These are phyloP conservation scores for Rutstroemia sp. DNA, from an alignment of 2,329 filamentous ascomycete genomes.

Conservation along the genomic window DNA sequence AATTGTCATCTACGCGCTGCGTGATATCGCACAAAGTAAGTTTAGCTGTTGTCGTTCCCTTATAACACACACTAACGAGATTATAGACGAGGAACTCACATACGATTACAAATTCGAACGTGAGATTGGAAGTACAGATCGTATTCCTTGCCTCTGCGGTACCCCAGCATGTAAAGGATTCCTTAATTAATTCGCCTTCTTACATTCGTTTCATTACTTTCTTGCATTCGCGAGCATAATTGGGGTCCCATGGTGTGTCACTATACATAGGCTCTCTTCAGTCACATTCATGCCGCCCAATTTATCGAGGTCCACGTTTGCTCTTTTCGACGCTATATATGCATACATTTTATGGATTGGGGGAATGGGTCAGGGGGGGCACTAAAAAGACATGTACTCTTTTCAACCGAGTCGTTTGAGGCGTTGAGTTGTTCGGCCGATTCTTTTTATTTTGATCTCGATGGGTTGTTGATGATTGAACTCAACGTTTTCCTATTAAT, in stretches of 20 bases:
- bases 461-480: neutral
- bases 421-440: conserved; percentile 14
- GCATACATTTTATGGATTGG: conserved; percentile 5
- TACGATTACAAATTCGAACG: conserved; percentile 99
- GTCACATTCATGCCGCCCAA: no score
- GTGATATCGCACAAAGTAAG: conserved; percentile 92
- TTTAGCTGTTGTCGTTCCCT: conserved; percentile 22
- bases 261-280: no score
- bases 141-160: conserved; percentile 94
- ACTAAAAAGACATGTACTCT: conserved; percentile 26
- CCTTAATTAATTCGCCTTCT: conserved; percentile 65
- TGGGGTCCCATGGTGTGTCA: no score
- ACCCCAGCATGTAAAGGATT: conserved; percentile 97
- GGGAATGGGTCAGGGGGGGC: conserved; percentile 7
- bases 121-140: conserved; percentile 88
- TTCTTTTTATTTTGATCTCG: neutral
- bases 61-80: conserved; percentile 15
- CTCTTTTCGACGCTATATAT: neutral
- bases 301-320: no score
- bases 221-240: no score
- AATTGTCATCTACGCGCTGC: conserved; percentile 96
- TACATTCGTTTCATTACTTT: conserved; percentile 3
- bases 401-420: conserved; percentile 26
- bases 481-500: neutral
- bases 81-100: conserved; percentile 88